Conservation (phyloP, 2,329 filamentous ascomycete species). For the Botrytis aclada region DNA sequence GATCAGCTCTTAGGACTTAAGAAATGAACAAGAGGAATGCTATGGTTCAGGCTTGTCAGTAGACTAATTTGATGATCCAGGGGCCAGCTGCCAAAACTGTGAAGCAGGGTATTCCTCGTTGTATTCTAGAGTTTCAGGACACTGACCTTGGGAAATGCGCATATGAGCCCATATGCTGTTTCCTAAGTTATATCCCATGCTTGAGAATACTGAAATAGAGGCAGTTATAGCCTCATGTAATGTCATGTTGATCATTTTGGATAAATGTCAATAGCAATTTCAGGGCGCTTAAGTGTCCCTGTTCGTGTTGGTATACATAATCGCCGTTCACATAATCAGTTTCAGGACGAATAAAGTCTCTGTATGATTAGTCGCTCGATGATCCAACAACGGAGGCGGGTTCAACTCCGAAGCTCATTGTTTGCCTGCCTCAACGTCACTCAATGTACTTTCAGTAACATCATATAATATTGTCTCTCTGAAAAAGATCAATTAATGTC, state of each 20-base stretch:
- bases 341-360: neutral
- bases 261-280: neutral
- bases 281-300: no score
- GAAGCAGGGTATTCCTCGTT: neutral
- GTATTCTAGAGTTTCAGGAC: neutral
- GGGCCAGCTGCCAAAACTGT: neutral
- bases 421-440: neutral
- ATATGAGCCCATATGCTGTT: neutral
- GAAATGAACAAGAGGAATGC: neutral
- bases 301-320: neutral
- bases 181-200: neutral
- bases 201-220: neutral
- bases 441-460: neutral
- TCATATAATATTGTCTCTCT: neutral
- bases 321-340: neutral
- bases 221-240: neutral
- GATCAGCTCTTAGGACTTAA: neutral
- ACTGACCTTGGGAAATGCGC: neutral
- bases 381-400: slow-evolving; percentile 1
- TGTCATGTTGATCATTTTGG: neutral
- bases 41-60: neutral
- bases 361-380: no score
- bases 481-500: neutral
- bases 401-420: slow-evolving; percentile 2
- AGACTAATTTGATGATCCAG: neutral